Base-by-base conservation (phyloP, 2,329 filamentous ascomycete species). In the Colletotrichum zoysiae region DNA sequence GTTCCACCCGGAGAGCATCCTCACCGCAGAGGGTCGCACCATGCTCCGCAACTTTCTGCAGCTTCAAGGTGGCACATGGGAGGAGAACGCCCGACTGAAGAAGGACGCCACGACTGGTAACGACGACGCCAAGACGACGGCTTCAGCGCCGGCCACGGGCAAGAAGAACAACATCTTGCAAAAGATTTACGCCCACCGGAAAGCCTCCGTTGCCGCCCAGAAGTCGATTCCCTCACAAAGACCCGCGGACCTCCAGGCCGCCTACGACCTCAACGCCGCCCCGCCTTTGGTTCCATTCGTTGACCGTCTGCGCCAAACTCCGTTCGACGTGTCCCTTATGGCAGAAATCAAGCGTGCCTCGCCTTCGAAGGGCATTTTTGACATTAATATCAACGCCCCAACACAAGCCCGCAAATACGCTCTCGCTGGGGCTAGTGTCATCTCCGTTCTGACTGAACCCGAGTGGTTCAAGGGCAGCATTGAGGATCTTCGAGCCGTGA, bases 401-500 rank as follows among this genome's bases (percentile, higher is more conserved):
- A 90, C 92, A 6, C 96, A 99, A 81, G 96, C 97, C 53, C 91
- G 91, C 74, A 94, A 92, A 76, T 99, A 99, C 81, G 96, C 97
- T 12, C 88, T 96, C 63, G 95, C 96, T 8, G 97, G 96, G 18
- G 96, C 96, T 59, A 98, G 95, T 79, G 94, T 97, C 50, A 99
- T 99, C 75, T 98, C 96, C 1, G 96, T 99, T n/a, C 88, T 99
- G 58, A 99, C 96, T 0, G 96, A 99, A 82, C 96, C 97, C 0
- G 93, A 98, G 79, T 99, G 96, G 96, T 99, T 99, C 86, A 98
- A 98, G 84, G 96, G 96, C 59, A 97, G 93, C 81, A 95, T 99
- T 73, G 95, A 99, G 70, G 96, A 99, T 79, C 84, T 99, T 65
- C 90, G 93, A 72, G 90, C 92, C 44, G 96, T 98, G 40, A 90